Evolutionary conservation across 2,329 filamentous ascomycete genomes (phyloP).

Genomic region (Fusarium goolgardi): DNA sequence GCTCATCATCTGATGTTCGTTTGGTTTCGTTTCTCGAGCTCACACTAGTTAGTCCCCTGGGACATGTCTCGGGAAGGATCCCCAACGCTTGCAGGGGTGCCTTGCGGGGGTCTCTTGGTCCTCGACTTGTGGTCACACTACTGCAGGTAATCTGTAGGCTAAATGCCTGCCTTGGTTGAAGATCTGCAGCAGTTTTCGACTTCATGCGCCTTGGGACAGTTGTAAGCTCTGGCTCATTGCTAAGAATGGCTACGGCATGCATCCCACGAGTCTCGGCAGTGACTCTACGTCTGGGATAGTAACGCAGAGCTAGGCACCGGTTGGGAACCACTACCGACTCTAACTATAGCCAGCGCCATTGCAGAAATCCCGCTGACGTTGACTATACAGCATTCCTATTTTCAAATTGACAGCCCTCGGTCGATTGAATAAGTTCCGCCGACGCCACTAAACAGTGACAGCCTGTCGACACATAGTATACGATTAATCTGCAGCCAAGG

Average conservation of each 20-base stretch:
- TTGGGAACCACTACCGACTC: constrained; percentile 1
- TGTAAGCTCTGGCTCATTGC: constrained; percentile 17
- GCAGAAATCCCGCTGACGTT: constrained; percentile 27
- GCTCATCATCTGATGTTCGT: constrained; percentile 3
- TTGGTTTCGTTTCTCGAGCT: constrained; percentile 1
- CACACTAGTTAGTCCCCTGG: constrained; percentile 2
- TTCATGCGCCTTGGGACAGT: neutral
- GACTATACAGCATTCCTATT: neutral
- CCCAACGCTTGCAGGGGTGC: constrained; percentile 2
- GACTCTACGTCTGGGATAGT: constrained; percentile 8
- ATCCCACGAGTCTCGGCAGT: constrained; percentile 23
- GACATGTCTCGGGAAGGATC: constrained; percentile 41
- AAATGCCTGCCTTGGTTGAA: constrained; percentile 15
- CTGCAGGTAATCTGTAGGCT: constrained; percentile 14
- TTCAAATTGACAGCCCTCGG: constrained; percentile 25
- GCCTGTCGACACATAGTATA: constrained; percentile 23
- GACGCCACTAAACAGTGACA: constrained; percentile 13
- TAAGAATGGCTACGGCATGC: constrained; percentile 21
- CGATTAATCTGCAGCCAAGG: constrained; percentile 32
- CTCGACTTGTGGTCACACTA: constrained; percentile 17
- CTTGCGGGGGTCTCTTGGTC: constrained; percentile 7
- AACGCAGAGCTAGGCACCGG: constrained; percentile 1
- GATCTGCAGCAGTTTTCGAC: constrained; percentile 13
- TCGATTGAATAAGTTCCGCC: constrained; percentile 35
- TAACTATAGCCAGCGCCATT: neutral